Evolutionary conservation across 2,329 filamentous ascomycete species (phyloP).

Genomic region (Exophiala bonariae): DNA sequence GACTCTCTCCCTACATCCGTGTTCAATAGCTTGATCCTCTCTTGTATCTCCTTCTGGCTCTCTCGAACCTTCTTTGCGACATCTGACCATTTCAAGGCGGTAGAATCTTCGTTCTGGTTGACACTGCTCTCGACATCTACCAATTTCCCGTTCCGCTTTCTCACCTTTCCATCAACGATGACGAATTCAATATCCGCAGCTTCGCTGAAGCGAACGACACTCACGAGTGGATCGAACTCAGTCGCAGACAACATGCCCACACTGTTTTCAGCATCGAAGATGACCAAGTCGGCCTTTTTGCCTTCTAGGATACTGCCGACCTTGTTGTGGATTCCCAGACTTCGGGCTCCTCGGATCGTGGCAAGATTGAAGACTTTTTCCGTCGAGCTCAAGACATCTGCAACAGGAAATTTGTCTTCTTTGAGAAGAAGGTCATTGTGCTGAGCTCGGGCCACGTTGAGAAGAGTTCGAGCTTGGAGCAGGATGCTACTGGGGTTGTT

Average conservation of each 20-base stretch:
- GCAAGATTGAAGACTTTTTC: constrained; percentile 52
- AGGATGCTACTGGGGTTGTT: constrained; percentile 32
- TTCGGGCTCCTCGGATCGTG: constrained; percentile 48
- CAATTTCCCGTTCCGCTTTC: constrained; percentile 35
- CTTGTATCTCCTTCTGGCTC: constrained; percentile 22
- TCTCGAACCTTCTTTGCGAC: constrained; percentile 12
- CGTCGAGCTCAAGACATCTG: constrained; percentile 33
- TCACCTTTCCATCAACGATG: constrained; percentile 44
- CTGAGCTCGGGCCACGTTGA: constrained; percentile 32
- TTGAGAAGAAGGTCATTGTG: constrained; percentile 32
- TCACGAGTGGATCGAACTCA: constrained; percentile 43
- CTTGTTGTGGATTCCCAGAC: constrained; percentile 41
- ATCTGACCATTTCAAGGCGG: constrained; percentile 9
- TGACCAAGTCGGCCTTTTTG: constrained; percentile 49
- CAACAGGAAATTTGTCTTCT: constrained; percentile 26
- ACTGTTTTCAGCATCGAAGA: constrained; percentile 44
- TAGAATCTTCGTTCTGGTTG: neutral
- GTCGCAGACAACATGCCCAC: constrained; percentile 44
- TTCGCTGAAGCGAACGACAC: constrained; percentile 44
- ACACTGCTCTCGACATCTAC: constrained; percentile 3
- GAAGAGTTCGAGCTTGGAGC: constrained; percentile 30
- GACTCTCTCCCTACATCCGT: constrained; percentile 11
- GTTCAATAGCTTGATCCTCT: constrained; percentile 13
- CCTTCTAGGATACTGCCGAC: constrained; percentile 49
- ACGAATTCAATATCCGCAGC: constrained; percentile 45